phyloP scores from a whole-genome alignment of 108 stramenopile genomes.

The Skeletonema menzelii region DNA sequence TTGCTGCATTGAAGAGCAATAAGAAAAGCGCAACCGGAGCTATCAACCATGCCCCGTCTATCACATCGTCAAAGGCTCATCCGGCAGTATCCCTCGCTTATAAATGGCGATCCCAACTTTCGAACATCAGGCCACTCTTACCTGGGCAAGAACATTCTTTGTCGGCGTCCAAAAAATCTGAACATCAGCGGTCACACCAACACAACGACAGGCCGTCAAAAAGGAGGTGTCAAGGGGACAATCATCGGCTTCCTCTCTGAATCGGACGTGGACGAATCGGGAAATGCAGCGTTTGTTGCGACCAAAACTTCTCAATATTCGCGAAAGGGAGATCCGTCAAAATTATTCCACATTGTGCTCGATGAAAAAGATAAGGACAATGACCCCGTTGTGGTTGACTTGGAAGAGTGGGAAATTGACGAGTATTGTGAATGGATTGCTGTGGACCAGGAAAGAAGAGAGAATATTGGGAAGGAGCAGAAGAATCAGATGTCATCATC shows the following conservation, averaged over 20 bases:
- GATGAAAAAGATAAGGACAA: constrained; percentile 9
- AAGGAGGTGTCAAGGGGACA: constrained; percentile 7
- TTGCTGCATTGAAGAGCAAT: no score
- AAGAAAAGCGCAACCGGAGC: background rate
- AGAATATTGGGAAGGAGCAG: background rate
- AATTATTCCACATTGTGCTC: constrained; percentile 21
- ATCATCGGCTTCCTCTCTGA: constrained; percentile 20
- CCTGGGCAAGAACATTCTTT: background rate
- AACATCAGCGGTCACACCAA: background rate
- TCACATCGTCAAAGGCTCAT: background rate
- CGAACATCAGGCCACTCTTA: background rate
- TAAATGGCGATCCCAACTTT: background rate
- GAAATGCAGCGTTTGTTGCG: constrained; percentile 17
- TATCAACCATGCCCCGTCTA: background rate
- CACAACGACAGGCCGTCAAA: background rate
- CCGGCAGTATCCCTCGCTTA: background rate
- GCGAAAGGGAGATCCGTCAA: constrained; percentile 3
- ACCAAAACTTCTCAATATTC: background rate
- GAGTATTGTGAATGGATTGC: constrained; percentile 24
- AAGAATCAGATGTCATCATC: background rate
- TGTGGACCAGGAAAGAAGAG: background rate
- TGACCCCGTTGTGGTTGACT: constrained; percentile 6
- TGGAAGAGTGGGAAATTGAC: constrained; percentile 25
- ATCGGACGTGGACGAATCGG: constrained; percentile 11
- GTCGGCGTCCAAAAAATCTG: background rate